Conservation (phyloP, 2,329 filamentous ascomycete genomes). For the Fusarium redolens region DNA sequence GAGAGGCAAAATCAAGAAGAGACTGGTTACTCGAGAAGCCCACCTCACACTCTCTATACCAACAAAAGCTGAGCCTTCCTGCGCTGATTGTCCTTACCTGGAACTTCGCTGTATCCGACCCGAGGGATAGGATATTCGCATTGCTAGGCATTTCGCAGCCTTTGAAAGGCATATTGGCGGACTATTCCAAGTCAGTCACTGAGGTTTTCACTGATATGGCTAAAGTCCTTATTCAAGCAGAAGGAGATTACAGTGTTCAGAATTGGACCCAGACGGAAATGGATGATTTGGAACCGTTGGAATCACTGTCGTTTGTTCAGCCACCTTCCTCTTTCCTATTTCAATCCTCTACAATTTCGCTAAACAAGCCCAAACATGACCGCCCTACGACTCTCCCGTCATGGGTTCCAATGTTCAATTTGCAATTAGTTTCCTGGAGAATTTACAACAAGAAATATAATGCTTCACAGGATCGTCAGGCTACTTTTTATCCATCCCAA, state of each 20-base stretch:
- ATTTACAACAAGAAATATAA: not conserved
- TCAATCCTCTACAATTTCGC: no score
- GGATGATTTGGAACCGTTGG: not conserved
- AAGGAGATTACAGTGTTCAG: not conserved
- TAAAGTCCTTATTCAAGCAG: not conserved
- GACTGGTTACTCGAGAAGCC: no score
- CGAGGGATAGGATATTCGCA: not conserved
- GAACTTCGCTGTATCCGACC: not conserved
- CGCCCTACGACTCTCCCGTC: not conserved
- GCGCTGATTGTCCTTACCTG: not conserved
- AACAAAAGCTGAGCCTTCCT: not conserved
- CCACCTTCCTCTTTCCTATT: not conserved
- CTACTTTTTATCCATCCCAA: no score
- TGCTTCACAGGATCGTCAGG: no score
- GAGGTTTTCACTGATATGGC: not conserved
- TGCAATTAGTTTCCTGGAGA: not conserved
- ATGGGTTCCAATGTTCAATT: not conserved
- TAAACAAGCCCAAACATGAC: not conserved
- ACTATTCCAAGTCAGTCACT: no score
- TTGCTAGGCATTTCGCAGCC: not conserved
- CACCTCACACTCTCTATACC: no score
- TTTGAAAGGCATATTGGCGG: no score
- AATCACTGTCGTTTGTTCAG: not conserved
- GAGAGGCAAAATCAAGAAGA: no score
- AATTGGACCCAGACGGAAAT: not conserved